These are phyloP conservation scores for Ogataea philodendri DNA, from an alignment of 805 yeast species.

Conservation along the genomic window DNA sequence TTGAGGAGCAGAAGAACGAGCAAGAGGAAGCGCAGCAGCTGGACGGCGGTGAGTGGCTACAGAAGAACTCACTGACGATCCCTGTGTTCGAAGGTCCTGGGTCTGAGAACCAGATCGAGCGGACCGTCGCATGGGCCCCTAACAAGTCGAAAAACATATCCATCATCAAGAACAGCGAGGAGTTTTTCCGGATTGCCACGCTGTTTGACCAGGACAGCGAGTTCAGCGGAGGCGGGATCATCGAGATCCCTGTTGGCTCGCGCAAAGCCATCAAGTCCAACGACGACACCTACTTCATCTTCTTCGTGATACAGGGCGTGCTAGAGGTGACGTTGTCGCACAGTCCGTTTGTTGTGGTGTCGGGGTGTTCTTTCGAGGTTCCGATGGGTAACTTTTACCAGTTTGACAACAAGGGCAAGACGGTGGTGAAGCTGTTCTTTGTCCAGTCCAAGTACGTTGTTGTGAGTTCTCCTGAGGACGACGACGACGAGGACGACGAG, in stretches of 20 bases:
- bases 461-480: constrained; percentile 28
- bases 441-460: constrained; percentile 59
- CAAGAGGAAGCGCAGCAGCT: constrained; percentile 34
- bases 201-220: constrained; percentile 62
- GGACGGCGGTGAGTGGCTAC: constrained; percentile 54
- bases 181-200: constrained; percentile 60
- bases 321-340: constrained; percentile 65
- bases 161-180: constrained; percentile 40
- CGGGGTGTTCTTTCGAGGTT: constrained; percentile 77
- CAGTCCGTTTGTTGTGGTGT: constrained; percentile 55
- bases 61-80: constrained; percentile 38
- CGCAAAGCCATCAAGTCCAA: constrained; percentile 60
- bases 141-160: constrained; percentile 47
- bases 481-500: constrained; percentile 24
- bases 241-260: constrained; percentile 62
- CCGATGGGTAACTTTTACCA: constrained; percentile 77
- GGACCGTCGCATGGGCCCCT: constrained; percentile 66
- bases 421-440: constrained; percentile 64
- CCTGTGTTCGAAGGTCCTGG: constrained; percentile 54
- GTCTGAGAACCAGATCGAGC: constrained; percentile 40
- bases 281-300: constrained; percentile 66
- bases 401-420: constrained; percentile 58
- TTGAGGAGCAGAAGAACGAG: constrained; percentile 35
- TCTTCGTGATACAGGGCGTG: constrained; percentile 70
- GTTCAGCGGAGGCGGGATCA: constrained; percentile 69